Evolutionary conservation across 1,139 yeast genomes (phyloP).

Genomic region (Suhomyces coccinellae): DNA sequence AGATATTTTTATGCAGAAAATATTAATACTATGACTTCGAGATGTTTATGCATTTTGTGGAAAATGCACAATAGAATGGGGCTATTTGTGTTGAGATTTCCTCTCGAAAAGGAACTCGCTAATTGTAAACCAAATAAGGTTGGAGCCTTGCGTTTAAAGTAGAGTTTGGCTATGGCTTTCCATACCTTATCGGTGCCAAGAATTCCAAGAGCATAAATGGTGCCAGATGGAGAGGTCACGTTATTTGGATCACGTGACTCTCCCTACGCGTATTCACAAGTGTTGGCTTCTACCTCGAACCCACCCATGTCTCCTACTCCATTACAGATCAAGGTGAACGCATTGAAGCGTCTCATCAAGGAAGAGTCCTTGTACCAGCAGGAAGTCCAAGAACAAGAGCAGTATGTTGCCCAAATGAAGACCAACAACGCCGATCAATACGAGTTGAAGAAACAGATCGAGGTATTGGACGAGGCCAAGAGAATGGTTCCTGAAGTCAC

Average conservation of each 20-base stretch:
- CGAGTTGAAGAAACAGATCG: constrained; percentile 63
- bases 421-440: constrained; percentile 58
- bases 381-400: constrained; percentile 64
- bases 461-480: constrained; percentile 67
- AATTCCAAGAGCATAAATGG: too few species aligned
- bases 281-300: neutral
- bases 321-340: constrained; percentile 72
- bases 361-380: constrained; percentile 65
- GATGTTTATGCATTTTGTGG: too few species aligned
- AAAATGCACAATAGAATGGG: too few species aligned
- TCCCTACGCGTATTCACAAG: neutral
- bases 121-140: too few species aligned
- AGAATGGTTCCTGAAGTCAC: constrained; percentile 66
- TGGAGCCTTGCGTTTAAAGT: too few species aligned
- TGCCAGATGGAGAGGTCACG: too few species aligned
- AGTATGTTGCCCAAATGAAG: constrained; percentile 47
- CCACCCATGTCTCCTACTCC: constrained; percentile 69
- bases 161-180: too few species aligned
- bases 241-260: too few species aligned
- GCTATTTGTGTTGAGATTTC: neutral
- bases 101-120: neutral
- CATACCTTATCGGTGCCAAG: too few species aligned
- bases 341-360: constrained; percentile 70
- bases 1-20: neutral
- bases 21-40: neutral